phyloP scores from a whole-genome alignment of 768 basidiomycete species.

The Leccinum olivaceopallidum region DNA sequence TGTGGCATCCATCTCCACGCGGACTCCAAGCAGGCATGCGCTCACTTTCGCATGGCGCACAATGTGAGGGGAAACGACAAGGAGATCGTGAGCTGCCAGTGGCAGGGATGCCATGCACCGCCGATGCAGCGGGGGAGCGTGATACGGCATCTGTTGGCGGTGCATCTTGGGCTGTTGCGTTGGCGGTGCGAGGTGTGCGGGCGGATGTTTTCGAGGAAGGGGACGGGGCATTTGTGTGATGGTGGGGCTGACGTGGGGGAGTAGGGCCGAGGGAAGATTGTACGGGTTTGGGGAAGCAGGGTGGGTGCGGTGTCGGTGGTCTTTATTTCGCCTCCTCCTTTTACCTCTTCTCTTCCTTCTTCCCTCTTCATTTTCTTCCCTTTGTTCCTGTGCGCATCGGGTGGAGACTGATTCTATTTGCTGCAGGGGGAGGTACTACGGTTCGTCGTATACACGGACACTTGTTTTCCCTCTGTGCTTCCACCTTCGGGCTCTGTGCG shows the following conservation, averaged over 20 bases:
- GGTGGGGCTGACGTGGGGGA: neutral
- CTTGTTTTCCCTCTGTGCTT: neutral
- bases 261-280: neutral
- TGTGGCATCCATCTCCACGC: constrained; percentile 13
- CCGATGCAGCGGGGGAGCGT: constrained; percentile 26
- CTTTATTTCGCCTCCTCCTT: neutral
- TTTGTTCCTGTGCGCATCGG: neutral
- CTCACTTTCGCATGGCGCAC: constrained; percentile 19
- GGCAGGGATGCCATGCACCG: constrained; percentile 14
- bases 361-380: neutral
- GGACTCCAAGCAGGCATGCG: constrained; percentile 8
- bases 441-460: neutral
- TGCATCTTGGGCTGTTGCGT: constrained; percentile 18
- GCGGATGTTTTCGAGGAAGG: constrained; percentile 19
- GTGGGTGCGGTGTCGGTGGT: neutral
- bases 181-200: constrained; percentile 20
- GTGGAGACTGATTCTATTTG: neutral
- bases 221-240: constrained; percentile 16
- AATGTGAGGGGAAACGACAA: constrained; percentile 23
- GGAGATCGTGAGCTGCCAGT: constrained; percentile 8
- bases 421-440: neutral
- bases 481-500: neutral
- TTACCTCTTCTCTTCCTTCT: neutral
- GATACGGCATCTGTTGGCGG: constrained; percentile 19
- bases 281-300: neutral